These are phyloP conservation scores for Leishmania aethiopica DNA, from an alignment of 208 protist species.

Conservation along the genomic window DNA sequence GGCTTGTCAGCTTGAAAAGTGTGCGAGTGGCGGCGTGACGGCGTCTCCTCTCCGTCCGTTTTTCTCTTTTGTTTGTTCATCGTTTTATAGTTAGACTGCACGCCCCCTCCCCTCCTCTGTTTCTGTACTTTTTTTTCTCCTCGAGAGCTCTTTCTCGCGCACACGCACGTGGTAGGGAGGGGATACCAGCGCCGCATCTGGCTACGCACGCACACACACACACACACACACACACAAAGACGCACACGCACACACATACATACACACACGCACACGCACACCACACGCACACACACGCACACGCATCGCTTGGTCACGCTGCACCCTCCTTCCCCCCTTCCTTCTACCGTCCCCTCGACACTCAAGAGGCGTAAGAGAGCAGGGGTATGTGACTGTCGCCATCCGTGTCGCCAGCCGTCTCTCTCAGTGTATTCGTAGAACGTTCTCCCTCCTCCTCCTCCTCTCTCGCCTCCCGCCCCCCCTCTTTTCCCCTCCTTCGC, in stretches of 20 bases:
- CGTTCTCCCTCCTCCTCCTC: background rate
- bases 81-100: constrained; percentile 6
- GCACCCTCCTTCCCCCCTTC: background rate
- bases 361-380: background rate
- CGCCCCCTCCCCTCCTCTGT: background rate
- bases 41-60: background rate
- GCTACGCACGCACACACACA: background rate
- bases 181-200: constrained; percentile 1
- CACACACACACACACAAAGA: background rate
- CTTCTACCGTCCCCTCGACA: background rate
- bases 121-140: background rate
- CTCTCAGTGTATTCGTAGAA: background rate
- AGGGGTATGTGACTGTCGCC: background rate
- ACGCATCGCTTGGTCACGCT: background rate
- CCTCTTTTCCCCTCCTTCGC: background rate
- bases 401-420: background rate
- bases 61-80: background rate
- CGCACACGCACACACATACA: background rate
- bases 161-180: background rate
- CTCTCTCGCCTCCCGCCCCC: background rate
- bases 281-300: background rate
- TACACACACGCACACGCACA: background rate
- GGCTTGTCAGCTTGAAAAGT: constrained; percentile 3
- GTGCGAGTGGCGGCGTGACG: background rate
- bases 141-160: background rate